phyloP scores from a whole-genome alignment of 2,329 filamentous ascomycete genomes.

The Sclerotinia nivalis region DNA sequence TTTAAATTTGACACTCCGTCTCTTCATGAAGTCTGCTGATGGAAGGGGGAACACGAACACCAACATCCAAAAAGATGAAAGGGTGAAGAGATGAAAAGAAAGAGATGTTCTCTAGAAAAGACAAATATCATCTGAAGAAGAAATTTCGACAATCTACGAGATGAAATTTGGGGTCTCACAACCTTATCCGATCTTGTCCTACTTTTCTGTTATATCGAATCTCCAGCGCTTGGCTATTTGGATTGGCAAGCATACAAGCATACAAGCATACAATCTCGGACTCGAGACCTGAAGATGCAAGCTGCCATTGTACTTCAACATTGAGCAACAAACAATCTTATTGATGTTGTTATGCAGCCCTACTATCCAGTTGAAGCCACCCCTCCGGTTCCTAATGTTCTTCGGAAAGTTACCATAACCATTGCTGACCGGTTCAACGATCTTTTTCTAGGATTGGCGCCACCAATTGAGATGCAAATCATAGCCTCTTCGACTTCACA shows the following conservation, averaged over 20 bases:
- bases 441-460: not conserved
- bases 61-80: constrained; percentile 2
- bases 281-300: constrained; percentile 21
- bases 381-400: not conserved
- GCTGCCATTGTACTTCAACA: constrained; percentile 15
- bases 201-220: constrained; percentile 24
- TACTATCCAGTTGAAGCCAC: constrained; percentile 8
- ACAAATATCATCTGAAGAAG: constrained; percentile 15
- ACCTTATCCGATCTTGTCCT: constrained; percentile 28
- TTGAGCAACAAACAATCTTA: constrained; percentile 21
- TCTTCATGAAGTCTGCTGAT: constrained; percentile 19
- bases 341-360: constrained; percentile 21
- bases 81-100: not conserved
- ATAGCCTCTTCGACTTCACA: constrained; percentile 5
- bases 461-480: not conserved
- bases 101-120: not conserved
- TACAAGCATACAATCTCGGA: constrained; percentile 14
- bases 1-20: constrained; percentile 22
- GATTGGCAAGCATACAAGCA: constrained; percentile 11
- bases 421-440: constrained; percentile 19
- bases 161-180: constrained; percentile 25
- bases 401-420: not conserved
- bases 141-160: constrained; percentile 14
- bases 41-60: constrained; percentile 17
- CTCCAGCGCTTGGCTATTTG: constrained; percentile 14